phyloP scores from a whole-genome alignment of 2,329 filamentous ascomycete species.

The Cladosporium sp. region DNA sequence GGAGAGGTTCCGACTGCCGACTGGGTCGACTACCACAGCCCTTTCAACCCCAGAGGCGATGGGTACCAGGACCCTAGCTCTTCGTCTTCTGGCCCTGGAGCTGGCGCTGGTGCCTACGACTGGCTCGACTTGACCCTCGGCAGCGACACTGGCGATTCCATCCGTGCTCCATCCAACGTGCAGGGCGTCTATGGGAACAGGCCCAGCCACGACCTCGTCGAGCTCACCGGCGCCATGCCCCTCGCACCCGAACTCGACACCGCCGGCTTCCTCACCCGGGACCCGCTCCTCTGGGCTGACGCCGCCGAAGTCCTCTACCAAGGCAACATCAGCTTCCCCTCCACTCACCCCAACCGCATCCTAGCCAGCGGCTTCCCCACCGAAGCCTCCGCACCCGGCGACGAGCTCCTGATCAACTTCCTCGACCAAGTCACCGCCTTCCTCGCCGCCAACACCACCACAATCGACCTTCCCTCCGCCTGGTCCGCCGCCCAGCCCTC shows the following conservation, averaged over 20 bases:
- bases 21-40: constrained; percentile 41
- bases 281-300: constrained; percentile 38
- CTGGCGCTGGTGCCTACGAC: constrained; percentile 39
- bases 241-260: constrained; percentile 44
- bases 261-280: constrained; percentile 41
- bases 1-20: constrained; percentile 46
- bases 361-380: constrained; percentile 40
- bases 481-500: constrained; percentile 32
- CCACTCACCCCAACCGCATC: constrained; percentile 38
- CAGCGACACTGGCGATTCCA: constrained; percentile 45
- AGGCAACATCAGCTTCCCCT: constrained; percentile 38
- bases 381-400: constrained; percentile 29
- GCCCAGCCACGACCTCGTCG: constrained; percentile 42
- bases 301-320: constrained; percentile 42
- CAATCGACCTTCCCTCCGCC: constrained; percentile 32
- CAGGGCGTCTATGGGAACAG: constrained; percentile 48
- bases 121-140: constrained; percentile 48
- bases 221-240: constrained; percentile 45
- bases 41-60: constrained; percentile 41
- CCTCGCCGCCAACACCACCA: constrained; percentile 33
- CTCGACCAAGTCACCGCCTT: constrained; percentile 39
- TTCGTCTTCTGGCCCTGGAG: constrained; percentile 43
- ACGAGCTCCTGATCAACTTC: constrained; percentile 39
- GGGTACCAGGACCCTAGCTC: constrained; percentile 42
- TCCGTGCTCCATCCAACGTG: constrained; percentile 43